Conservation (phyloP, 495 filamentous ascomycete species). For the Viridothelium virens region DNA sequence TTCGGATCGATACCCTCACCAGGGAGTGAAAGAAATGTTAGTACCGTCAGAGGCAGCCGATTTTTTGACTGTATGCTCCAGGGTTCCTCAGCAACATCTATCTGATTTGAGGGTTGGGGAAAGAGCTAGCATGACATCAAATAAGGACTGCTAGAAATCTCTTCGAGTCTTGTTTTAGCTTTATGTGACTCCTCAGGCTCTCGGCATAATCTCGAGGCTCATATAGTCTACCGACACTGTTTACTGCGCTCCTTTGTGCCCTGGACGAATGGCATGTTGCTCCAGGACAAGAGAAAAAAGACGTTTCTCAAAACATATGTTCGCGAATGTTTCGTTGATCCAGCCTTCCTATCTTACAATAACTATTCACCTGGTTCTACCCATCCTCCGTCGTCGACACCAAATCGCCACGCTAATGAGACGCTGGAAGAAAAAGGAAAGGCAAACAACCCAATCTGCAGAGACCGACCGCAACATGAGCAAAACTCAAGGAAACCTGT, state of each 20-base stretch:
- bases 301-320: background rate
- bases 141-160: too few relatives aligned
- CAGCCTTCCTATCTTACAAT: conserved; percentile 4
- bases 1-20: background rate
- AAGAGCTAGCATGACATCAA: too few relatives aligned
- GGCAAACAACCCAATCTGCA: conserved; percentile 11
- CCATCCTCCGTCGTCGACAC: background rate
- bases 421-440: conserved; percentile 19
- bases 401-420: conserved; percentile 5
- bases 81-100: too few relatives aligned
- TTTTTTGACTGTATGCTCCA: too few relatives aligned
- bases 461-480: background rate
- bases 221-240: too few relatives aligned
- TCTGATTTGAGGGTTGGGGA: too few relatives aligned
- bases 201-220: too few relatives aligned
- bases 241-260: background rate
- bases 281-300: background rate
- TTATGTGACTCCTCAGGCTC: too few relatives aligned
- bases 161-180: too few relatives aligned
- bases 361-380: background rate
- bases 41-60: too few relatives aligned
- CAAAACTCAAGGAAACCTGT: background rate
- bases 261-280: background rate
- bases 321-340: background rate
- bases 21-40: too few relatives aligned